phyloP scores from a whole-genome alignment of 208 protist species.

The Entamoeba invadens region DNA sequence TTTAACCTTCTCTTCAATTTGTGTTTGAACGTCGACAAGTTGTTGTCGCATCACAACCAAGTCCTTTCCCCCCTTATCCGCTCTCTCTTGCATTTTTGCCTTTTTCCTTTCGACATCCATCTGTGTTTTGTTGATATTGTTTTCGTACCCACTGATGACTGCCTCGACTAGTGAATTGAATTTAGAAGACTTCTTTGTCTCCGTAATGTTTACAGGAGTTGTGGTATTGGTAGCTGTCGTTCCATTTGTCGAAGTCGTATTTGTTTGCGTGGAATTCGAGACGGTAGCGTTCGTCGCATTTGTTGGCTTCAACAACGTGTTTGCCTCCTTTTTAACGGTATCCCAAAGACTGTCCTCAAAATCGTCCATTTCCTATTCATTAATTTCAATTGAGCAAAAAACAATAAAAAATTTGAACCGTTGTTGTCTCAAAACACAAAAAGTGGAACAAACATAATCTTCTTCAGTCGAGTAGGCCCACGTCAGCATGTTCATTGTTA shows the following conservation, averaged over 20 bases:
- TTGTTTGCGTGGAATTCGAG: neutral
- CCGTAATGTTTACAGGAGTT: neutral
- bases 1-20: neutral
- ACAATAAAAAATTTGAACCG: no score
- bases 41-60: neutral
- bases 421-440: neutral
- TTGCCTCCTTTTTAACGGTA: neutral
- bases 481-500: neutral
- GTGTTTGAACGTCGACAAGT: neutral
- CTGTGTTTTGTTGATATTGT: neutral
- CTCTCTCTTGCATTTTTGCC: neutral
- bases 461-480: neutral
- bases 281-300: neutral
- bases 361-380: neutral
- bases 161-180: neutral
- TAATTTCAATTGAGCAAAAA: neutral
- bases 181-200: neutral
- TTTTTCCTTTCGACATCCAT: neutral
- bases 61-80: neutral
- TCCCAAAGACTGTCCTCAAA: neutral
- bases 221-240: neutral
- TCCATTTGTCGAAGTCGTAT: neutral
- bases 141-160: neutral
- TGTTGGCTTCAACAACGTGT: neutral
- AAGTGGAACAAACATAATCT: neutral